These are phyloP conservation scores for Scolecobasidium constrictum DNA, from an alignment of 2,329 filamentous ascomycete genomes.

Conservation along the genomic window DNA sequence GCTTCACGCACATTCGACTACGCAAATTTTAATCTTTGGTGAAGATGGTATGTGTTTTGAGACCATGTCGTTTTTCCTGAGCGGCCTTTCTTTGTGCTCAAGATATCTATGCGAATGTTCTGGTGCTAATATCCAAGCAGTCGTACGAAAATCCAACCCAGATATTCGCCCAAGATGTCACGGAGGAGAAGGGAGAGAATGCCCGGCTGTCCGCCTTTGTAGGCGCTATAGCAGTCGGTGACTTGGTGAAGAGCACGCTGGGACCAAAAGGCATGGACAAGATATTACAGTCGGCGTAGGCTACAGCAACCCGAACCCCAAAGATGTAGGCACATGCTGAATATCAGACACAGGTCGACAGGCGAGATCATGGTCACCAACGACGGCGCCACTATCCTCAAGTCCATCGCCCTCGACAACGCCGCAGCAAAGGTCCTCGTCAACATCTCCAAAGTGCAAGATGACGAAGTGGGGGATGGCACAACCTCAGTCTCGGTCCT, in stretches of 20 bases:
- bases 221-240: constrained; percentile 93
- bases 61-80: too few relatives aligned
- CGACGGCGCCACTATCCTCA: constrained; percentile 95
- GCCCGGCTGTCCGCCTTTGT: constrained; percentile 97
- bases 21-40: too few relatives aligned
- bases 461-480: constrained; percentile 96
- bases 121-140: too few relatives aligned
- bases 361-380: constrained; percentile 98
- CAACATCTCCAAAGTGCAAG: constrained; percentile 98
- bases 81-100: too few relatives aligned
- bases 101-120: too few relatives aligned
- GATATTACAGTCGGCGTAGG: constrained; percentile 88
- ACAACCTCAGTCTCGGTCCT: constrained; percentile 97
- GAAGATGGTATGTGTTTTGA: background rate
- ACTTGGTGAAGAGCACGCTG: constrained; percentile 92
- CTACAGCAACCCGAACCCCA: constrained; percentile 16
- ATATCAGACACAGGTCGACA: constrained; percentile 55
- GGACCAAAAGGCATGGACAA: constrained; percentile 99
- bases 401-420: constrained; percentile 96
- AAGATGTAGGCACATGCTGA: constrained; percentile 12
- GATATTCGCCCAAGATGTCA: constrained; percentile 95
- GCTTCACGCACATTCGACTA: too few relatives aligned
- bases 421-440: constrained; percentile 96
- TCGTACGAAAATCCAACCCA: constrained; percentile 67
- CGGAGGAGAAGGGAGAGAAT: constrained; percentile 98